Base-by-base conservation (phyloP, 148 eudicot species). In the Mesembryanthemum crystallinum region DNA sequence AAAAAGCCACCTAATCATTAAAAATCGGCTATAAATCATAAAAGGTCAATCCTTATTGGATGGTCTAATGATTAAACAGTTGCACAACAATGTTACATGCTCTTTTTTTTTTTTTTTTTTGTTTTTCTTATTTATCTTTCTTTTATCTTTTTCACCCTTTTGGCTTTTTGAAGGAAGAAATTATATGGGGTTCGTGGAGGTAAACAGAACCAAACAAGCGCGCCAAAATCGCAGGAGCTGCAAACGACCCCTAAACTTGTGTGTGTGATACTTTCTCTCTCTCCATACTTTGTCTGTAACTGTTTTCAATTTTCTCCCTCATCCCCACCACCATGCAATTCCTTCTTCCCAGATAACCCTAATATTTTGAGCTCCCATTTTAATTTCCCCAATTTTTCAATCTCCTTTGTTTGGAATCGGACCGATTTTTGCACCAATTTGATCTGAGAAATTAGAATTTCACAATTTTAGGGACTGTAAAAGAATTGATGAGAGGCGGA, bases 211-310 rank as follows among this genome's bases (percentile, higher is more conserved):
- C 87, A 85, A 77, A 78, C 59, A 84, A 86, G 88, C 84, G 86
- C 93, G 94, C 87, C 83, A 91, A 86, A 82, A 72, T 84, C 91
- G 97, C 81, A 71, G 75, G 75, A 63, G 68, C 87, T 86, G 79
- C 83, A 75, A 86, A 83, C 76, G 60, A 67, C 81, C 86, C 83
- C 14, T 76, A 81, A 83, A 69, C 83, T 71, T 69, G 27, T 73
- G 79, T 78, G 18, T 65, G 72, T 39, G 67, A 43, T 80, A 37
- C 65, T 70, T 66, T 10, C 61, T n/a, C 66, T 59, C 82, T 63
- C 67, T 76, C 80, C 47, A 45, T 42, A n/a, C 27, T 4, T 27
- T 35, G 47, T 58, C 69, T 35, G 29, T 35, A 28, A 66, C 72
- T 60, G 63, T 29, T 55, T 77, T 35, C 30, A 55, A 23, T 71